Base-by-base conservation (phyloP, 768 basidiomycete genomes). In the Phylloporus sp. region DNA sequence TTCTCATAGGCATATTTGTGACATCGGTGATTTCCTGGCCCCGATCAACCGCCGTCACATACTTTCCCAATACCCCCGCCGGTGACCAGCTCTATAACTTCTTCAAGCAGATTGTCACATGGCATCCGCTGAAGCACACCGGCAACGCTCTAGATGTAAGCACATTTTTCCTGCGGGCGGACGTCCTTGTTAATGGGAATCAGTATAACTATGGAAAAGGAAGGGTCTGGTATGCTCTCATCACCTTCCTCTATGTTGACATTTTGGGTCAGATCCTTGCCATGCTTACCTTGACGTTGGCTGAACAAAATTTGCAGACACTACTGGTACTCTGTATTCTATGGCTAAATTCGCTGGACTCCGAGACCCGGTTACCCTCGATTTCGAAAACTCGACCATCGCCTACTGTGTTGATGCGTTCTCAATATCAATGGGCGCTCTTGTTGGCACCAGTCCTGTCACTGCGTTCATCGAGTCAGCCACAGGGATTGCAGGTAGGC, bases 341-440 rank as follows among this genome's bases (percentile, higher is more conserved):
- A 91, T 93, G 90, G 86, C 88, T 43, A 90, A 86, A 63, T 91
- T 91, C 52, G 88, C 90, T 6, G 87, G 86, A n/a, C 75, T 93
- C 2, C 86, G 87, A 38, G 84, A 91, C 59, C 84, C 84, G 1
- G 78, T 87, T 13, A 90, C 89, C 21, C 71, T 90, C 46, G 90
- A 93, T 62, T 93, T 93, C 55, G 90, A 93, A 68, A 79, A 81
- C 52, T 86, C 84, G 15, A 87, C 82, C 11, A 71, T 86, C 49
- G 88, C 88, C 4, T 90, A 90, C 66, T 90, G 86, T 53, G 78
- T 89, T 22, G 87, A 90, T 55, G 88, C 88, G 0, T 82, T 90
- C 62, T 80, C 74, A 28, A 90, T 90, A 62, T 82, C 79, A 33
- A 87, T 90, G 70, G 88, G 88, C 39, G 81, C 88, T 9, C 74